A percentile compares a stretch with the other conserved stretches of the same genome.
phyloP scores from a whole-genome alignment of 2,329 filamentous ascomycete species.

The Penicillium freii region DNA sequence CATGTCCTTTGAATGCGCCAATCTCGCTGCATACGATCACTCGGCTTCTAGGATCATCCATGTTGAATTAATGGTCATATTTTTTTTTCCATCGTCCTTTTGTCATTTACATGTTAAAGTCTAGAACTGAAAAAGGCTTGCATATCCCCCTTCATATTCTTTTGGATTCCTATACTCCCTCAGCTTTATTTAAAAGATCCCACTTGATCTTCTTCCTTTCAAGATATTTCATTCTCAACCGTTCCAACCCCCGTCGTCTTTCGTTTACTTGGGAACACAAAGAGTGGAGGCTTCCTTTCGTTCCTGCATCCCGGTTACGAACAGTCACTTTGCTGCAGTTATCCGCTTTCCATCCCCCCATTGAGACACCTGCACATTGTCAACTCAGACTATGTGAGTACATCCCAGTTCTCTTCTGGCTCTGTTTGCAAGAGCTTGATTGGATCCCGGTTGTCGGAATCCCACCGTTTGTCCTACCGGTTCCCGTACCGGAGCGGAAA shows the following conservation, averaged over 20 bases:
- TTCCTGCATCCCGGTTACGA: constrained; percentile 24
- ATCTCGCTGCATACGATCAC: constrained; percentile 21
- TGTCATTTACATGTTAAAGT: constrained; percentile 7
- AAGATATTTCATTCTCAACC: constrained; percentile 9
- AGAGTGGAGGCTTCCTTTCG: constrained; percentile 11
- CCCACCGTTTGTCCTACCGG: constrained; percentile 12
- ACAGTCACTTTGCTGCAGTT: constrained; percentile 19
- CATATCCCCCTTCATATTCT: constrained; percentile 5
- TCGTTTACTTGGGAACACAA: constrained; percentile 1
- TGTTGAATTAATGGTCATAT: constrained; percentile 9
- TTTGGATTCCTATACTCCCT: background rate
- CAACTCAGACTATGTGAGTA: constrained; percentile 15
- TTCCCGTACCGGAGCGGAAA: constrained; percentile 7
- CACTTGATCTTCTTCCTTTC: constrained; percentile 7
- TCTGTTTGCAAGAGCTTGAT: constrained; percentile 20
- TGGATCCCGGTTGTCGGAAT: constrained; percentile 7
- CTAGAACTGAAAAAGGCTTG: constrained; percentile 23
- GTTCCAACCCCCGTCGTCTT: constrained; percentile 7
- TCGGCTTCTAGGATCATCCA: constrained; percentile 24
- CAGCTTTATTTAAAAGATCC: constrained; percentile 8
- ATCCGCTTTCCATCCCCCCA: constrained; percentile 12
- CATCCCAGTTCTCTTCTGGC: background rate
- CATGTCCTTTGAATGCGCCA: constrained; percentile 14
- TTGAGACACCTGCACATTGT: constrained; percentile 10
- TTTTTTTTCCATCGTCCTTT: constrained; percentile 10